Percentiles rank a stretch among this genome's conserved stretches.
phyloP scores from a whole-genome alignment of 495 filamentous ascomycete species.

The Lasiosphaeria hispida region DNA sequence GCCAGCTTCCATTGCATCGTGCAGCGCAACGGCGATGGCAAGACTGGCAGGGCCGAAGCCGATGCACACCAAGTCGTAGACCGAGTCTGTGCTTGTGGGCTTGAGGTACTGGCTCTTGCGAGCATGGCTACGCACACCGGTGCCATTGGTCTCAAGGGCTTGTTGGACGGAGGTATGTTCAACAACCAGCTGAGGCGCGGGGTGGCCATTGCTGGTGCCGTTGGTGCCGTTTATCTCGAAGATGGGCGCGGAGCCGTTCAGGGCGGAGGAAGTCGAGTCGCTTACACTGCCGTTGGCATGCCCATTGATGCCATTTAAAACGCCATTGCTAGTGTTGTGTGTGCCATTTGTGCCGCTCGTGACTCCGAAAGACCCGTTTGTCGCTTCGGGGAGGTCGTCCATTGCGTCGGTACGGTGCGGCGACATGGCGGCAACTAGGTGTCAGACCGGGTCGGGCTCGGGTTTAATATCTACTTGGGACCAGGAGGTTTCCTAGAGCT shows the following conservation, averaged over 20 bases:
- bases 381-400: conserved; percentile 11
- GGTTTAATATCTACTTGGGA: not conserved
- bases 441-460: not conserved
- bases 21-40: conserved; percentile 85
- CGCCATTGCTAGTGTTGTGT: conserved; percentile 1
- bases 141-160: not conserved
- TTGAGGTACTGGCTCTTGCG: conserved; percentile 25
- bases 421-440: conserved; percentile 17
- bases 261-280: not conserved
- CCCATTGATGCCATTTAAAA: not conserved
- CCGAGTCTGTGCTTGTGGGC: conserved; percentile 40
- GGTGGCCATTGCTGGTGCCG: not conserved
- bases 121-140: not conserved
- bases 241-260: conserved; percentile 5
- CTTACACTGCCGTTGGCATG: not conserved
- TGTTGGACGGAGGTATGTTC: not conserved
- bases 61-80: conserved; percentile 83
- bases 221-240: conserved; percentile 11
- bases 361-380: conserved; percentile 11
- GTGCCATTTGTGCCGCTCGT: not conserved
- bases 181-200: not conserved
- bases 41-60: conserved; percentile 93
- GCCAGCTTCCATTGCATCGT: conserved; percentile 59
- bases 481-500: not conserved
- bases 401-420: conserved; percentile 27